These are phyloP conservation scores for Kwoniella sp. DNA, from an alignment of 768 basidiomycete species.

Conservation along the genomic window DNA sequence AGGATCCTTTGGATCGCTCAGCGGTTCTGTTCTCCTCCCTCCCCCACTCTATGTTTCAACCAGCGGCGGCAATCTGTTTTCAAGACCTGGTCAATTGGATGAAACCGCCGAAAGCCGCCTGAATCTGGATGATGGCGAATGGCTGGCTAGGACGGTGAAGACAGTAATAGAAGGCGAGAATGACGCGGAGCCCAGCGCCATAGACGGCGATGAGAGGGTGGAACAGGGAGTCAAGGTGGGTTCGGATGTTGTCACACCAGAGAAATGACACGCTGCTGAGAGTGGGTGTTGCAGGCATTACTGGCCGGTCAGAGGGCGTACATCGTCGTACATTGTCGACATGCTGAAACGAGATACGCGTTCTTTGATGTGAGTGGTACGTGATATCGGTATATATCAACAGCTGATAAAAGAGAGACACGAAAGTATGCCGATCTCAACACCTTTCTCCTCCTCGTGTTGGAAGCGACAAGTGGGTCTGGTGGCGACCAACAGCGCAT, in stretches of 20 bases:
- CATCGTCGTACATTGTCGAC: neutral
- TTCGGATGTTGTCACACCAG: neutral
- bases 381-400: too few relatives aligned
- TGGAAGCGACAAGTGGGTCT: constrained; percentile 21
- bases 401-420: constrained; percentile 9
- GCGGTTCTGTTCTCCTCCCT: constrained; percentile 10
- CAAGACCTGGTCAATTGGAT: neutral
- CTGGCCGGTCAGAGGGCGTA: neutral
- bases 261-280: neutral
- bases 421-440: constrained; percentile 43
- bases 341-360: neutral
- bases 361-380: constrained; percentile 43
- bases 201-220: constrained; percentile 28
- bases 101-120: neutral
- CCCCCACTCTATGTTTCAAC: neutral
- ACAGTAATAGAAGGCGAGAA: constrained; percentile 7
- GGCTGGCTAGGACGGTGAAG: constrained; percentile 27
- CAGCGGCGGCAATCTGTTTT: neutral
- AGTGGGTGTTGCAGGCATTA: neutral
- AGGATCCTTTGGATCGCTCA: constrained; percentile 25
- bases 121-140: constrained; percentile 18
- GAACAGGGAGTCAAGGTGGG: constrained; percentile 44
- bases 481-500: neutral
- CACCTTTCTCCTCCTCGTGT: constrained; percentile 42
- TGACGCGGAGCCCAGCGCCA: neutral